These are phyloP conservation scores for Colletotrichum filicis DNA, from an alignment of 2,329 filamentous ascomycete genomes.

Conservation along the genomic window DNA sequence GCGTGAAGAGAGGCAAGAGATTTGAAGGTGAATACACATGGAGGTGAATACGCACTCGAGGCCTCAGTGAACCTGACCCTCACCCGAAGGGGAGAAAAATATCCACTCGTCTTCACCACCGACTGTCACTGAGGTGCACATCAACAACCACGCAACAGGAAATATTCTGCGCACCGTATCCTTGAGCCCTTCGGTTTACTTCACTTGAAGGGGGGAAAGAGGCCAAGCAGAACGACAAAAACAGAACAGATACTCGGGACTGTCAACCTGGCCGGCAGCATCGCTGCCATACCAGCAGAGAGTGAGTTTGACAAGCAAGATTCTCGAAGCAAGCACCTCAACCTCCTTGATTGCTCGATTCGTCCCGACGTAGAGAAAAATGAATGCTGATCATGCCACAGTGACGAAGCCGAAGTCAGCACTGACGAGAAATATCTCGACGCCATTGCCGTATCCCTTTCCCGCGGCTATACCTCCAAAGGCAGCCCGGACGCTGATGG, in stretches of 20 bases:
- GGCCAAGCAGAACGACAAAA: not conserved
- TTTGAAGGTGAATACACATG: not conserved
- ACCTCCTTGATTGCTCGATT: not conserved
- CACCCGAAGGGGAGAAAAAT: not conserved
- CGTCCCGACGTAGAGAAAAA: not conserved
- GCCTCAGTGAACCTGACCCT: not conserved
- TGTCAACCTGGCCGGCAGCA: not conserved
- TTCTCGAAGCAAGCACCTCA: not conserved
- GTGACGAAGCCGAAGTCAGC: not conserved
- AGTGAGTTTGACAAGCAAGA: not conserved
- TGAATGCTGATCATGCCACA: not conserved
- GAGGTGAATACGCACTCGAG: not conserved
- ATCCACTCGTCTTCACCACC: not conserved
- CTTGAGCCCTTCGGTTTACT: not conserved
- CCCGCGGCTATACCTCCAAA: slow-evolving; percentile 39
- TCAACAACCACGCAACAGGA: not conserved
- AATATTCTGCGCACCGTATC: too few relatives aligned
- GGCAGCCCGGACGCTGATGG: slow-evolving; percentile 21
- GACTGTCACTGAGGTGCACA: not conserved
- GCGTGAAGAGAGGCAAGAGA: not conserved
- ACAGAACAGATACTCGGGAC: not conserved
- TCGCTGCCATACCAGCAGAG: not conserved
- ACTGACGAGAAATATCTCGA: slow-evolving; percentile 52
- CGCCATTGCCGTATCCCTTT: slow-evolving; percentile 46
- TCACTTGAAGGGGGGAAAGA: not conserved